A percentile compares a stretch with the other conserved stretches of the same genome.
Conservation (phyloP, 805 yeast genomes). For the Brettanomyces custersianus region DNA sequence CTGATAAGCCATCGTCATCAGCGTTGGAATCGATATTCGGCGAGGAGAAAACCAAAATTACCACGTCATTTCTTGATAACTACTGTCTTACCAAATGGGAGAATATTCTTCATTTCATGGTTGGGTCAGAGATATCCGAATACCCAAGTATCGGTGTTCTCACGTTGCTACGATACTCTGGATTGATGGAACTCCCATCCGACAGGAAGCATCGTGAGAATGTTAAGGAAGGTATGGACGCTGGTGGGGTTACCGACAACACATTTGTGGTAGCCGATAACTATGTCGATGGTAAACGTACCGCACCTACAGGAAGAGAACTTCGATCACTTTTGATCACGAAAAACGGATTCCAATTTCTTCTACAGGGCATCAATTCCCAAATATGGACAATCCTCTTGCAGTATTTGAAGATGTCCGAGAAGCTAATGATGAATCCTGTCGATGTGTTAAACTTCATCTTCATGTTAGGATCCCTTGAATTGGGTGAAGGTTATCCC, state of each 20-base stretch:
- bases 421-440: slow-evolving; percentile 82
- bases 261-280: slow-evolving; percentile 10
- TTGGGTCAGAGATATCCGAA: slow-evolving; percentile 69
- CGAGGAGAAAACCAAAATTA: slow-evolving; percentile 43
- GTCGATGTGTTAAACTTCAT: slow-evolving; percentile 92
- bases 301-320: slow-evolving; percentile 11
- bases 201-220: slow-evolving; percentile 22
- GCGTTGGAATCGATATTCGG: slow-evolving; percentile 45
- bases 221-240: slow-evolving; percentile 10
- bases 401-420: slow-evolving; percentile 81
- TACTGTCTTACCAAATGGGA: slow-evolving; percentile 93
- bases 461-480: slow-evolving; percentile 87
- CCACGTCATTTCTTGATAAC: slow-evolving; percentile 57
- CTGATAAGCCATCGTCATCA: slow-evolving; percentile 1
- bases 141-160: slow-evolving; percentile 80
- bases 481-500: slow-evolving; percentile 80
- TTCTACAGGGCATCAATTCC: slow-evolving; percentile 84
- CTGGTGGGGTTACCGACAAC: slow-evolving; percentile 9
- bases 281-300: slow-evolving; percentile 10
- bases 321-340: slow-evolving; percentile 56
- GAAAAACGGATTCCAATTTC: slow-evolving; percentile 86
- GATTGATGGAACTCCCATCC: slow-evolving; percentile 68
- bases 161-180: slow-evolving; percentile 65
- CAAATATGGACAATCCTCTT: slow-evolving; percentile 90
- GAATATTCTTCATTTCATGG: slow-evolving; percentile 92